Evolutionary conservation across 1,284 basidiomycete genomes (phyloP).

Genomic region (Pseudozyma thailandica): DNA sequence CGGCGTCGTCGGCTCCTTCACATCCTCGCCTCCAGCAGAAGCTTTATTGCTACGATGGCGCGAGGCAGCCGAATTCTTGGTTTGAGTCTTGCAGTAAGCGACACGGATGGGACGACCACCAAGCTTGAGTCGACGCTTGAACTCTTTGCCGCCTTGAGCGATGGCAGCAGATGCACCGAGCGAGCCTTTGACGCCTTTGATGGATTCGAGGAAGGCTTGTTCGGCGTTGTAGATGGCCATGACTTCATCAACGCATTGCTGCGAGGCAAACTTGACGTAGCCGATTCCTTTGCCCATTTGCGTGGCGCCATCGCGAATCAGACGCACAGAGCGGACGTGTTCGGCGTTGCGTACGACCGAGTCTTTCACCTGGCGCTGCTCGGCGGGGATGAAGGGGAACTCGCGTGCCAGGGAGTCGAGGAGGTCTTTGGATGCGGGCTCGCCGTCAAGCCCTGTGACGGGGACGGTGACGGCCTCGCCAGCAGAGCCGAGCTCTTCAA

Average conservation of each 20-base stretch:
- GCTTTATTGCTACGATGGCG: background rate
- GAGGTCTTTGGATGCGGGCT: slow-evolving; percentile 16
- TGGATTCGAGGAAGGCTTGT: slow-evolving; percentile 54
- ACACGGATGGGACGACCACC: slow-evolving; percentile 58
- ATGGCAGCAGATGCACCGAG: slow-evolving; percentile 43
- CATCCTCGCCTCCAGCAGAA: background rate
- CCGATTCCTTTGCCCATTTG: slow-evolving; percentile 98
- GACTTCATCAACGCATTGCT: slow-evolving; percentile 69
- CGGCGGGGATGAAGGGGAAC: slow-evolving; percentile 31
- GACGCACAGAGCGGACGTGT: slow-evolving; percentile 87
- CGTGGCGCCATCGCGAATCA: slow-evolving; percentile 89
- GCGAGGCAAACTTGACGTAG: slow-evolving; percentile 86
- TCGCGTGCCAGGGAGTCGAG: slow-evolving; percentile 26
- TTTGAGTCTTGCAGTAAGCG: slow-evolving; percentile 60
- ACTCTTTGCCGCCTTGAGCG: slow-evolving; percentile 53
- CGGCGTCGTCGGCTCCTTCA: slow-evolving; percentile 24
- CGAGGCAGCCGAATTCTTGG: slow-evolving; percentile 21
- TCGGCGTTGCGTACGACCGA: slow-evolving; percentile 50
- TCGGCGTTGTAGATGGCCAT: slow-evolving; percentile 63
- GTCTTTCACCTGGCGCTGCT: slow-evolving; percentile 21
- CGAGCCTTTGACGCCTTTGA: slow-evolving; percentile 36
- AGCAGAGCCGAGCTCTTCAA: slow-evolving; percentile 76
- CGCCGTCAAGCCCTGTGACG: slow-evolving; percentile 40
- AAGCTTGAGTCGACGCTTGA: slow-evolving; percentile 63
- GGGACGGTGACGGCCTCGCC: slow-evolving; percentile 35